These are phyloP conservation scores for Neurospora tetrasperma DNA, from an alignment of 495 filamentous ascomycete species.

Conservation along the genomic window DNA sequence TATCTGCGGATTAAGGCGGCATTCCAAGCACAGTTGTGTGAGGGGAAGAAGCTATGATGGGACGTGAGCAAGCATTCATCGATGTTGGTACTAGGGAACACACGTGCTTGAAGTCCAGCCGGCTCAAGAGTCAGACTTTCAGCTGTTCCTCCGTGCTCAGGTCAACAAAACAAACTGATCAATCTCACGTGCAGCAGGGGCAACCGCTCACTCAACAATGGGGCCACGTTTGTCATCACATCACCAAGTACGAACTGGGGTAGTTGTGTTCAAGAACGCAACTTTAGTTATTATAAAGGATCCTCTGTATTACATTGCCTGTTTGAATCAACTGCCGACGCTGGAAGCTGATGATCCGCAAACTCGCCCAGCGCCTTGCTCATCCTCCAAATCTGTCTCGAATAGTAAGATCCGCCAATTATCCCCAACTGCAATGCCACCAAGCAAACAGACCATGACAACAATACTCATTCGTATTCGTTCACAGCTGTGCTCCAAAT, in stretches of 20 bases:
- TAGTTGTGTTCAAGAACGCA: neutral
- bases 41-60: neutral
- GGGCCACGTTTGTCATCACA: neutral
- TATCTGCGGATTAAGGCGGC: conserved; percentile 49
- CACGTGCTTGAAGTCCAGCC: neutral
- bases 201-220: neutral
- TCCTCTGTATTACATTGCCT: neutral
- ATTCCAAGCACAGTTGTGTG: neutral
- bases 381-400: neutral
- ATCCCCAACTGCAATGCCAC: neutral
- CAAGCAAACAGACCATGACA: neutral
- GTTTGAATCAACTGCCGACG: neutral
- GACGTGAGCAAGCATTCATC: neutral
- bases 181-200: neutral
- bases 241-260: neutral
- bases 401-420: neutral
- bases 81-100: neutral
- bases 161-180: neutral
- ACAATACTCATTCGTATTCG: neutral
- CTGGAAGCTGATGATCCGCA: neutral
- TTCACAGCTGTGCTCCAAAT: neutral
- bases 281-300: neutral
- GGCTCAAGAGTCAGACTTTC: no score
- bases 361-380: neutral
- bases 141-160: neutral